A percentile compares a stretch with the other conserved stretches of the same genome.
phyloP scores from a whole-genome alignment of 345 rosid species.

The Rhodamnia rubescens region DNA sequence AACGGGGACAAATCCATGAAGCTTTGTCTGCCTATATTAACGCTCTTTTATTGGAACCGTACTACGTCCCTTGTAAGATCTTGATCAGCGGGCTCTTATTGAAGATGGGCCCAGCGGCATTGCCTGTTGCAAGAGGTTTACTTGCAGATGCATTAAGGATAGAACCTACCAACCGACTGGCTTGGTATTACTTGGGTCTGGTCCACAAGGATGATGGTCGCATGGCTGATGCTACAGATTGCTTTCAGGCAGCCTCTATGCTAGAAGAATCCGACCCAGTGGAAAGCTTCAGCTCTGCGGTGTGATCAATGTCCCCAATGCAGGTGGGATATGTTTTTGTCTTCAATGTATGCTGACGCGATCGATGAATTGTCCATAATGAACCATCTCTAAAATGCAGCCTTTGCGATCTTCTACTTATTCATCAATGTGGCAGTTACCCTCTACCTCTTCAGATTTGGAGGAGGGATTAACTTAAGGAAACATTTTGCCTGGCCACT shows the following conservation, averaged over 20 bases:
- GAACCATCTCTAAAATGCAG: neutral
- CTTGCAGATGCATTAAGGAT: slow-evolving; percentile 84
- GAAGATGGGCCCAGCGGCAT: slow-evolving; percentile 36
- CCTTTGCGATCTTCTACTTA: neutral
- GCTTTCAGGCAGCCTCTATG: slow-evolving; percentile 93
- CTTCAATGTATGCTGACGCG: neutral
- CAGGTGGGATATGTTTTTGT: slow-evolving; percentile 3
- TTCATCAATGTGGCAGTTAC: neutral
- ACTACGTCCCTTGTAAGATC: slow-evolving; percentile 59
- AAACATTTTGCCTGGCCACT: neutral
- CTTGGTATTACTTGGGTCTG: slow-evolving; percentile 84
- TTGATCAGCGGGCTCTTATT: slow-evolving; percentile 43
- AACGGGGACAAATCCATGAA: slow-evolving; percentile 43
- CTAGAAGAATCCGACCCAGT: slow-evolving; percentile 90
- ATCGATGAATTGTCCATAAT: neutral
- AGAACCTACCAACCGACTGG: slow-evolving; percentile 76
- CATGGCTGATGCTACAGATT: slow-evolving; percentile 74
- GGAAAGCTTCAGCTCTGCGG: slow-evolving; percentile 66
- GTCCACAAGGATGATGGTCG: slow-evolving; percentile 76
- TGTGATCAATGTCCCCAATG: slow-evolving; percentile 10
- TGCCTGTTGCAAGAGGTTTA: slow-evolving; percentile 78
- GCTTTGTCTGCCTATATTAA: slow-evolving; percentile 43
- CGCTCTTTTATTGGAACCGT: slow-evolving; percentile 49
- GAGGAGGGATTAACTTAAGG: neutral
- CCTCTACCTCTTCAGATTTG: neutral